phyloP scores from a whole-genome alignment of 2,329 filamentous ascomycete genomes.

The Fusarium verrucosum region DNA sequence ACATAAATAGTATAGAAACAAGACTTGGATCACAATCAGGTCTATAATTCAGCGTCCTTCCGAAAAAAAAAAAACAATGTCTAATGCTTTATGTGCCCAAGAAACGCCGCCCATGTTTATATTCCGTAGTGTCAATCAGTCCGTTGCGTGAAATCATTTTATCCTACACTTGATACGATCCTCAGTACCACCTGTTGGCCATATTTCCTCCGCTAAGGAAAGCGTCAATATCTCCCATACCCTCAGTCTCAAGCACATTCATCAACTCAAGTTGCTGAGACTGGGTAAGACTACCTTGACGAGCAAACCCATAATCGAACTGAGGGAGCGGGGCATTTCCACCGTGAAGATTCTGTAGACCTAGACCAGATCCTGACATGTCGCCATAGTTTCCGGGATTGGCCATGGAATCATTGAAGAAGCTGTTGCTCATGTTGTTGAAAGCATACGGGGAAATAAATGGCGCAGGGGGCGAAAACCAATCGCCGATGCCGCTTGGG shows the following conservation, averaged over 20 bases:
- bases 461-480: constrained; percentile 63
- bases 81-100: constrained; percentile 29
- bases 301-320: constrained; percentile 55
- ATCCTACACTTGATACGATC: neutral
- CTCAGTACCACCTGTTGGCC: constrained; percentile 48
- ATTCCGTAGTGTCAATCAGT: neutral
- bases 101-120: constrained; percentile 28
- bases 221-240: constrained; percentile 68
- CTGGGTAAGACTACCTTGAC: constrained; percentile 76
- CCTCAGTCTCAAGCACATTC: constrained; percentile 78
- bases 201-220: constrained; percentile 59
- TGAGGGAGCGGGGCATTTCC: constrained; percentile 42
- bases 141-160: constrained; percentile 11
- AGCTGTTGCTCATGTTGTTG: constrained; percentile 52
- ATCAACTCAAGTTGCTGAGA: constrained; percentile 86
- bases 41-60: constrained; percentile 19
- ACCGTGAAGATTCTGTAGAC: constrained; percentile 46
- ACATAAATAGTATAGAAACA: constrained; percentile 8
- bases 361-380: constrained; percentile 45
- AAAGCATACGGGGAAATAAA: constrained; percentile 65
- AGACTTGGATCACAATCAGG: constrained; percentile 8
- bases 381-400: constrained; percentile 45
- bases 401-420: constrained; percentile 53
- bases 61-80: constrained; percentile 11
- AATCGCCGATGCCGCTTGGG: constrained; percentile 57